Evolutionary conservation across 1,139 yeast genomes (phyloP), one percentile per base, ranked within the genome.

Genomic region (Pneumocystis wakefieldiae): DNA sequence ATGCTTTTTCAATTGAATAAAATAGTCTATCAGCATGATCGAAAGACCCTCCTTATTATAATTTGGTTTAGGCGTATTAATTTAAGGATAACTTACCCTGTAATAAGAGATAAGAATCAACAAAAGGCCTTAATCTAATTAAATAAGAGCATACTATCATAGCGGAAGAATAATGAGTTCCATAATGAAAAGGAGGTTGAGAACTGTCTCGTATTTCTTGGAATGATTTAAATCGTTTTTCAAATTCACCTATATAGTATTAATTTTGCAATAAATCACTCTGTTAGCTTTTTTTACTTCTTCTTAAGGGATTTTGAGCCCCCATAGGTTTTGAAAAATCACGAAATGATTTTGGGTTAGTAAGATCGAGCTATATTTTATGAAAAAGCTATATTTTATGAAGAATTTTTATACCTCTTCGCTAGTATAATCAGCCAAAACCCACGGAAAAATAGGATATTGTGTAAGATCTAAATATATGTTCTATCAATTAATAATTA

Each of bases 361-460:
- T 72, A 42, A 88, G 75, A 71, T 88, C 90, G 24, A 88, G 74
- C 5, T 48, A 48, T 48, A 48, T 10, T 32, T 48, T 24, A 24
- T 48, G 1, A 48, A 48, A 48, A 24, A 12, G 14, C 5, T n/a
- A 39, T 39, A 39, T 24, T 12, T 12, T 48, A 48, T 48, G 2
- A 3, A 15, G 12, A 48, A 48, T 12, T 24, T 24, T 24, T 48
- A 48, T 48, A 48, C 55, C 15, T 74, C 78, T 1, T 81, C 83
- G 68, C 91, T 85, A 0, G 81, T 78, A 70, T 88, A 87, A 71
- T 88, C 95, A 0, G 94, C 84, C 66, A 88, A 79, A 0, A 88
- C 87, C 95, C 95, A 88, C 0, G 96, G 96, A 68, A 88, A 88
- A 0, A 88, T 86, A 0, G 96, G 96, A 70, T 88, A 88, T 68